These are phyloP conservation scores for Cercospora zeina DNA, from an alignment of 2,329 filamentous ascomycete genomes.

Conservation along the genomic window DNA sequence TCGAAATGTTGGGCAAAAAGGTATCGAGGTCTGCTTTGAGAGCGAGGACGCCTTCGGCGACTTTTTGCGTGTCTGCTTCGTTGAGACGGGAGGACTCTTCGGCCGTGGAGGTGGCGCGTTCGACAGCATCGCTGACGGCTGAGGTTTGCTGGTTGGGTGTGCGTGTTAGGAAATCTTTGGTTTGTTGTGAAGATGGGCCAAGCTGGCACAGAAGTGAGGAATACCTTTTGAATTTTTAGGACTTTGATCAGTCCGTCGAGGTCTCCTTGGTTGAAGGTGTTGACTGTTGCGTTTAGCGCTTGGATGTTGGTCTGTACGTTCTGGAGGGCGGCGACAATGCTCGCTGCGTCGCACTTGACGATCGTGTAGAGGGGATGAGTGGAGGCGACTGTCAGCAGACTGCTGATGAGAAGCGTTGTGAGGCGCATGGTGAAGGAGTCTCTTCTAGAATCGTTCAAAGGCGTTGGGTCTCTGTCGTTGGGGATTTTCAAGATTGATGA, in stretches of 20 bases:
- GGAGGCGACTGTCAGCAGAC: conserved; percentile 19
- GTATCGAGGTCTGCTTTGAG: conserved; percentile 20
- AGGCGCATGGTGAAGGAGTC: conserved; percentile 5
- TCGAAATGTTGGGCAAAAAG: conserved; percentile 23
- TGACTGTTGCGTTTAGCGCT: conserved; percentile 24
- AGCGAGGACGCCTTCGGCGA: conserved; percentile 23
- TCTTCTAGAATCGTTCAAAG: background rate
- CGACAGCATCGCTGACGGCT: conserved; percentile 20
- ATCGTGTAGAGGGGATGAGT: conserved; percentile 13
- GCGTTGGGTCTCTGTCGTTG: background rate
- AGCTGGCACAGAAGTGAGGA: too few species aligned
- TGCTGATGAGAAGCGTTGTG: conserved; percentile 15
- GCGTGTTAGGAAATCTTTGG: background rate
- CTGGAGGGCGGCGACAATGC: conserved; percentile 21
- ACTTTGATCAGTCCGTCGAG: conserved; percentile 21
- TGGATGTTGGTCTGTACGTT: conserved; percentile 23
- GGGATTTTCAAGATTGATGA: background rate
- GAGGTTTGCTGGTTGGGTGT: conserved; percentile 12
- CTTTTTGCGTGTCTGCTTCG: conserved; percentile 19
- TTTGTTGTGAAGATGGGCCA: background rate
- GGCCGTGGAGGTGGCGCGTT: conserved; percentile 16
- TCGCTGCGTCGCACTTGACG: conserved; percentile 24
- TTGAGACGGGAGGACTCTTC: conserved; percentile 16
- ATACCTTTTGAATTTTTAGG: conserved; percentile 23
- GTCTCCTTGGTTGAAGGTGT: conserved; percentile 25